These are phyloP conservation scores for Aureobasidium sp. DNA, from an alignment of 2,329 filamentous ascomycete species.

Conservation along the genomic window DNA sequence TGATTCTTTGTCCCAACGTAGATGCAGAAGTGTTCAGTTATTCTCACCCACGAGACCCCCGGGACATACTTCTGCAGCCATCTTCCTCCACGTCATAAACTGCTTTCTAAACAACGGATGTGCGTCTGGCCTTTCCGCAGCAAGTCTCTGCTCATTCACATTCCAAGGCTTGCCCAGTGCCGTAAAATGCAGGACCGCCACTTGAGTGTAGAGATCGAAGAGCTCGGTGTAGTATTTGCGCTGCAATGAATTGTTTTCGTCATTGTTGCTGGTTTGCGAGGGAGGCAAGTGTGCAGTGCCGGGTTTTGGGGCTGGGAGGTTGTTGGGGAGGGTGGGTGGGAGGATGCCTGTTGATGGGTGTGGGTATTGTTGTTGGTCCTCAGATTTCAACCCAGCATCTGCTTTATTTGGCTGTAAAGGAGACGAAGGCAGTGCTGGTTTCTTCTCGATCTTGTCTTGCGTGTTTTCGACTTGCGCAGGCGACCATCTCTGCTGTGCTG, in stretches of 20 bases:
- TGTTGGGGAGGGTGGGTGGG: not conserved
- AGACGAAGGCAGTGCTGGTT: too few species aligned
- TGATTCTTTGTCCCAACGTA: too few species aligned
- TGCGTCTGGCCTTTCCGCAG: slow-evolving; percentile 19
- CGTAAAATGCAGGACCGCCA: slow-evolving; percentile 25
- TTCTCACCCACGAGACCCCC: not conserved
- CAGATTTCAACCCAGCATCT: too few species aligned
- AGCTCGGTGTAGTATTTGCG: slow-evolving; percentile 21
- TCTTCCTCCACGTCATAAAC: slow-evolving; percentile 22
- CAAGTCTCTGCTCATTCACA: slow-evolving; percentile 14
- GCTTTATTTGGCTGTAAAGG: too few species aligned
- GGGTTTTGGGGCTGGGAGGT: not conserved
- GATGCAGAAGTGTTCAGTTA: too few species aligned
- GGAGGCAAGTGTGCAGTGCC: not conserved
- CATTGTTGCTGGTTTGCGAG: not conserved
- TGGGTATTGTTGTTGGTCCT: not conserved
- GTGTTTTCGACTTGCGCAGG: too few species aligned
- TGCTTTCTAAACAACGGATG: slow-evolving; percentile 25
- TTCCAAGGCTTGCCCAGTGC: slow-evolving; percentile 26
- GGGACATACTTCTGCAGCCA: slow-evolving; percentile 18
- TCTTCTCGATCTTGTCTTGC: too few species aligned
- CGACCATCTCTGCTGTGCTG: too few species aligned
- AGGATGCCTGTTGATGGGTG: not conserved
- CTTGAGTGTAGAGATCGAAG: slow-evolving; percentile 19
- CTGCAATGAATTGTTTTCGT: not conserved